Base-by-base conservation (phyloP, 805 yeast species). In the Kodamaea hsintzibuensis region DNA sequence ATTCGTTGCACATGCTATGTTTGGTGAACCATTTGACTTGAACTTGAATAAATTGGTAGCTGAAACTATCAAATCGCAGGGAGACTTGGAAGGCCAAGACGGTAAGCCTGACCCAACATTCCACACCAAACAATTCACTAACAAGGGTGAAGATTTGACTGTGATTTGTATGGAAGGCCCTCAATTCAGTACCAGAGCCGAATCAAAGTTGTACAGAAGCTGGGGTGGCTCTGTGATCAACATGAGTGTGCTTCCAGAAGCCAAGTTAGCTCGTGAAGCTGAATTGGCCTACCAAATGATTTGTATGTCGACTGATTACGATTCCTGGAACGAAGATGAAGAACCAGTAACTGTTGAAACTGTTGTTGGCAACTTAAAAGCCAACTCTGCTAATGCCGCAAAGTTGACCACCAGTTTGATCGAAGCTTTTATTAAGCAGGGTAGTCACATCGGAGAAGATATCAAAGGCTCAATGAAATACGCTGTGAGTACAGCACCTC, bases 111-210 rank as follows among this genome's bases (percentile, higher is more conserved):
- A 51, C 71, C 83, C 69, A 3, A 71, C 70, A 46, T 73, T 92
- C 71, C 96, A 88, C 73, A 77, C 90, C 51, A 86, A 83, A 69
- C 53, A 62, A 17, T 73, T 69, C 52, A 75, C 90, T 49, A 86
- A 84, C 60, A 73, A 73, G 35, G 82, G 82, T 53, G 85, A 82
- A 54, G 98, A 93, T 64, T 74, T 89, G 55, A 88, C 96, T 6
- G 83, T 95, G 42, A 81, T 95, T 58, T 95, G 99, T 71, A 95
- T 95, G 99, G 99, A 93, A 73, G 99, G 99, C 43, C 99, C 99
- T 2, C 97, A 95, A 49, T 95, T 95, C 72, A 86, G 96, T 39
- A 95, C 99, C 12, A 82, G 99, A 60, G 98, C 99, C 8, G 99
- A 95, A 74, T 91, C 98, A 12, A 82, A 82, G 67, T 73, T 95